A percentile compares a stretch with the other conserved stretches of the same genome.
Conservation (phyloP, 345 rosid genomes). For the Microcos paniculata region DNA sequence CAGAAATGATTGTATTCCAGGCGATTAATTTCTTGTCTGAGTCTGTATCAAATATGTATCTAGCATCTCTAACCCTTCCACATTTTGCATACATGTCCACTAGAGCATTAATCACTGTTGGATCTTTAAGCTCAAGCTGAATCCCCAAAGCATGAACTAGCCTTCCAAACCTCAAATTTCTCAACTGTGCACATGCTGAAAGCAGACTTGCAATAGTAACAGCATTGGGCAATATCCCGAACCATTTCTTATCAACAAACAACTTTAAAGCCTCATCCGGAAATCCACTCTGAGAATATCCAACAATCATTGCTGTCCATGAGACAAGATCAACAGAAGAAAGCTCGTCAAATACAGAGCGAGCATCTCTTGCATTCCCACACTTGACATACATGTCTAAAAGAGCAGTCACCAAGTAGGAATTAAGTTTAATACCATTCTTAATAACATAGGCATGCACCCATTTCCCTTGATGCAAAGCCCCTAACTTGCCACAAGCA, state of each 20-base stretch:
- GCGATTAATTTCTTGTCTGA: conserved; percentile 54
- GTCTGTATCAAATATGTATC: conserved; percentile 51
- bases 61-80: conserved; percentile 51
- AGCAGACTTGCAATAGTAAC: conserved; percentile 66
- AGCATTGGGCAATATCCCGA: conserved; percentile 53
- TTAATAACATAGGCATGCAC: conserved; percentile 72
- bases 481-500: conserved; percentile 69
- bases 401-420: conserved; percentile 61
- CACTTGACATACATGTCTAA: conserved; percentile 84
- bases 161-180: conserved; percentile 53
- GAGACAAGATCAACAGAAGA: conserved; percentile 51
- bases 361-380: conserved; percentile 55
- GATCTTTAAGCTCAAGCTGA: conserved; percentile 60
- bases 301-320: conserved; percentile 96
- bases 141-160: conserved; percentile 57
- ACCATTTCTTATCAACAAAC: conserved; percentile 53
- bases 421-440: conserved; percentile 52
- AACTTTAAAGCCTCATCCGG: conserved; percentile 55
- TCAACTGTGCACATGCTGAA: conserved; percentile 63
- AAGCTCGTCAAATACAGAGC: conserved; percentile 47
- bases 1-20: conserved; percentile 89
- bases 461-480: conserved; percentile 76
- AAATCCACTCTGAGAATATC: conserved; percentile 60
- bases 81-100: conserved; percentile 93
- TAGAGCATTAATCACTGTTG: conserved; percentile 67